Base-by-base conservation (phyloP, 2,329 filamentous ascomycete species). In the Fusarium circinatum region DNA sequence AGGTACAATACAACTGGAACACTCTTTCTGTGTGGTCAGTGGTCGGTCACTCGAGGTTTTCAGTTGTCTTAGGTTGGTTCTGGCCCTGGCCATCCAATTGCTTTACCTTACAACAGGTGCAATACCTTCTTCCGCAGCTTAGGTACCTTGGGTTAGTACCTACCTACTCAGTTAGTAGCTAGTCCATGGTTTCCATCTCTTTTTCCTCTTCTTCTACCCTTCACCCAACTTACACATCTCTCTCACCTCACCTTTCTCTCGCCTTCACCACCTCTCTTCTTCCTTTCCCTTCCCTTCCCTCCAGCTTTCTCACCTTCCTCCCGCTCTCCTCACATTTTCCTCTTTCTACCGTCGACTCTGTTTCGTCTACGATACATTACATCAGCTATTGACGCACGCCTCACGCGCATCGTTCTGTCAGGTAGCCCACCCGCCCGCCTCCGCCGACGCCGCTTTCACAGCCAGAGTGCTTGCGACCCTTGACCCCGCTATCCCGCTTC, bases 401-500 rank as follows among this genome's bases (percentile, higher is more conserved):
- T 73, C 72, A 62, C 69, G 62, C 67, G 69, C 70, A 74, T 69
- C 64, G 65, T 75, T 56, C 64, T 70, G 65, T 30, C 30, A 48
- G 45, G 45, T 67, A 71, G 64, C 70, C 65, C 71, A 68, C 60
- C 65, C 49, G 62, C 61, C 73, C 61, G 38, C 65, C 72, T 66
- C 70, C 68, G 63, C 71, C 72, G 63, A 69, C 73, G 70, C 65
- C 73, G 70, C 70, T 65, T 70, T 75, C 65, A 70, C 70, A 68
- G 41, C 68, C 68, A 59, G 72, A 75, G 75, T 62, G 57, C 75
- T 75, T 67, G 68, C 76, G 77, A 78, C 73, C 75, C 75, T 80
- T 75, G 76, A 81, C 79, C 79, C 79, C 79, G 79, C 79, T 79
- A 79, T 79, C 74, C 78, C 75, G 78, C 71, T 73, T 80, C 75